Evolutionary conservation across 192 early-diverging fungal genomes (phyloP).

Genomic region (Podila epigama): DNA sequence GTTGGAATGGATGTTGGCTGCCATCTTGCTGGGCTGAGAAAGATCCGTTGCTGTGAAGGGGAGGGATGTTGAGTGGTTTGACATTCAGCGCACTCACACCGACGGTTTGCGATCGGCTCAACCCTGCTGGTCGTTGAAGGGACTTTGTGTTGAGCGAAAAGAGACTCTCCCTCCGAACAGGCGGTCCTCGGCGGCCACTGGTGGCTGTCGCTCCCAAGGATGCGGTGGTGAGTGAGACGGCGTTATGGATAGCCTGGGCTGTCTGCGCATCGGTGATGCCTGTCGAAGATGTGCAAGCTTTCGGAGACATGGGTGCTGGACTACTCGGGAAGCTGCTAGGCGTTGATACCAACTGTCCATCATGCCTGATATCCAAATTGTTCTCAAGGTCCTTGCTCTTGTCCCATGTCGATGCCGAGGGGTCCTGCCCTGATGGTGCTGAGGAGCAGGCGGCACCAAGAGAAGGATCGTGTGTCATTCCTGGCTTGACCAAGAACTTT

Average conservation of each 20-base stretch:
- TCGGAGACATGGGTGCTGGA: not conserved
- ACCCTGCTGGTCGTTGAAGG: conserved; percentile 22
- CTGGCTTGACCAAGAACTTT: conserved; percentile 21
- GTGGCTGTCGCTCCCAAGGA: not conserved
- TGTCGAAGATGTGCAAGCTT: not conserved
- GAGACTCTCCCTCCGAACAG: conserved; percentile 41
- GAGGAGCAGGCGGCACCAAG: not conserved
- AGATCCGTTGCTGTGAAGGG: not conserved
- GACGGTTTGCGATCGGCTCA: conserved; percentile 23
- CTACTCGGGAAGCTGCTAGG: not conserved
- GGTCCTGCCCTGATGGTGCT: not conserved
- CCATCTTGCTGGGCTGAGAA: not conserved
- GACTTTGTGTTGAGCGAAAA: conserved; percentile 54
- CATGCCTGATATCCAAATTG: conserved; percentile 7
- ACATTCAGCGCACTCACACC: conserved; percentile 4
- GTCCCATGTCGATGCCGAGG: too few species aligned
- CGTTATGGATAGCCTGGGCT: conserved; percentile 37
- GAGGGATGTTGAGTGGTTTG: conserved; percentile 24
- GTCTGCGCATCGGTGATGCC: conserved; percentile 27
- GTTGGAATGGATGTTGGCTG: not conserved
- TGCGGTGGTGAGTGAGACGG: conserved; percentile 27
- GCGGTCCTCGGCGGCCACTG: conserved; percentile 1
- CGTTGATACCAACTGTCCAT: not conserved
- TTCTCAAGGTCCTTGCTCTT: conserved; percentile 23
- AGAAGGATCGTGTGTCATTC: not conserved